These are phyloP conservation scores for Microbotryum saponariae DNA, from an alignment of 1,284 basidiomycete species.

Conservation along the genomic window DNA sequence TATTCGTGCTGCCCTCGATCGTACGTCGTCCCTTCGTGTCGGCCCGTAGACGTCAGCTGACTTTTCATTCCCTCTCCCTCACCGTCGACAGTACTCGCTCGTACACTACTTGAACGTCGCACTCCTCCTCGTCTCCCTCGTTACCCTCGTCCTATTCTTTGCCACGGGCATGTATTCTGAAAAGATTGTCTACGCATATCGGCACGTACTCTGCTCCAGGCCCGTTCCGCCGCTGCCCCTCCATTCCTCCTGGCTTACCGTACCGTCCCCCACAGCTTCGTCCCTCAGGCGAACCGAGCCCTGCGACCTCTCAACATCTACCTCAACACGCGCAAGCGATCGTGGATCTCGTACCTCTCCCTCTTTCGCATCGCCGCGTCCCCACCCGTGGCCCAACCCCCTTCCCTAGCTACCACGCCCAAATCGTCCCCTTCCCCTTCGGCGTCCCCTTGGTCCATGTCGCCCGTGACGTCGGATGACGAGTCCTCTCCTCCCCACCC, in stretches of 20 bases:
- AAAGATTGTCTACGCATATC: constrained; percentile 92
- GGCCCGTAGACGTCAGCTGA: background rate
- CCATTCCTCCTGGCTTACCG: background rate
- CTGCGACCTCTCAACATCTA: constrained; percentile 93
- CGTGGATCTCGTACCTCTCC: constrained; percentile 41
- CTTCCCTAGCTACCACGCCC: constrained; percentile 1
- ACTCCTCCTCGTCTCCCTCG: constrained; percentile 71
- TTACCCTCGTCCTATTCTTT: constrained; percentile 89
- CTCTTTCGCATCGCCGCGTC: constrained; percentile 37
- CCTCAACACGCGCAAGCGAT: constrained; percentile 66
- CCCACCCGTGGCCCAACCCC: background rate
- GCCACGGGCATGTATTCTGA: constrained; percentile 93
- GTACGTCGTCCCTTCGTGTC: constrained; percentile 39
- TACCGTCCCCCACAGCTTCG: constrained; percentile 56
- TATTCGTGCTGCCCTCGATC: constrained; percentile 57
- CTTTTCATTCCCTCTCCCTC: background rate
- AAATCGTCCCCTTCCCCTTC: constrained; percentile 39
- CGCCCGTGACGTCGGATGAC: constrained; percentile 6
- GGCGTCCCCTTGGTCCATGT: constrained; percentile 56
- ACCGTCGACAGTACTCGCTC: constrained; percentile 38
- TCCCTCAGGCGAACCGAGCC: constrained; percentile 88
- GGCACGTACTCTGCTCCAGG: constrained; percentile 50
- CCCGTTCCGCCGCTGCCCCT: too few relatives aligned
- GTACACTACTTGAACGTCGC: constrained; percentile 63
- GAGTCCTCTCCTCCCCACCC: constrained; percentile 5